Percentiles rank a stretch among this genome's conserved stretches.
Evolutionary conservation across 2,329 filamentous ascomycete species (phyloP).

Genomic region (Fusarium denticulatum): DNA sequence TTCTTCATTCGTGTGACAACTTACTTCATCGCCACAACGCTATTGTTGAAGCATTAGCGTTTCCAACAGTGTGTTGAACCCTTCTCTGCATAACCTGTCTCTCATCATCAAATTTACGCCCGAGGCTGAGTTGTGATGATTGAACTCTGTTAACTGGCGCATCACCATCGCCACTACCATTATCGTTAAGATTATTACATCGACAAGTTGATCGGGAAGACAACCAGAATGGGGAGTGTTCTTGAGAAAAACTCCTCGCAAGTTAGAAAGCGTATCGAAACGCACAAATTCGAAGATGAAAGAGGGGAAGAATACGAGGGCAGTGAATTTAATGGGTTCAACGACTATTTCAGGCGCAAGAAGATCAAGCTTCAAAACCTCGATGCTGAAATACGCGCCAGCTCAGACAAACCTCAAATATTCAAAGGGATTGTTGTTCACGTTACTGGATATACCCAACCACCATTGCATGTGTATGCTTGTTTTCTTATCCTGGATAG

Average conservation of each 20-base stretch:
- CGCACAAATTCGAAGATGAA: constrained; percentile 80
- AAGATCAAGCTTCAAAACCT: constrained; percentile 97
- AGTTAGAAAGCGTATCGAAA: constrained; percentile 69
- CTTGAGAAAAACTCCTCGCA: constrained; percentile 71
- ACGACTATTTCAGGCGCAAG: constrained; percentile 93
- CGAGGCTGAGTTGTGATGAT: constrained; percentile 6
- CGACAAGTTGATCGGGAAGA: not conserved
- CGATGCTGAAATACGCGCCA: constrained; percentile 80
- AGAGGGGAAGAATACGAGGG: constrained; percentile 89
- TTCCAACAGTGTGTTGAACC: not conserved
- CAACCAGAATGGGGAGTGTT: constrained; percentile 64
- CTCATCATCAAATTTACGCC: not conserved
- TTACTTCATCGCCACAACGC: not conserved
- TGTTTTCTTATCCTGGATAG: not conserved
- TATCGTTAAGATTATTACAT: constrained; percentile 3
- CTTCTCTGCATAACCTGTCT: not conserved
- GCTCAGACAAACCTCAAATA: constrained; percentile 78
- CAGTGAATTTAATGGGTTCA: constrained; percentile 88
- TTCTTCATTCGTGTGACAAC: not conserved
- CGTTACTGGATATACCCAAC: constrained; percentile 96
- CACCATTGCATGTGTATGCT: constrained; percentile 79
- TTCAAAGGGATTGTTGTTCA: constrained; percentile 93
- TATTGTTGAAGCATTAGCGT: not conserved
- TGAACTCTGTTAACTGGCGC: not conserved
- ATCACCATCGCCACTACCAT: constrained; percentile 3